These are phyloP conservation scores for Parathielavia appendiculata DNA, from an alignment of 495 filamentous ascomycete species.

Conservation along the genomic window DNA sequence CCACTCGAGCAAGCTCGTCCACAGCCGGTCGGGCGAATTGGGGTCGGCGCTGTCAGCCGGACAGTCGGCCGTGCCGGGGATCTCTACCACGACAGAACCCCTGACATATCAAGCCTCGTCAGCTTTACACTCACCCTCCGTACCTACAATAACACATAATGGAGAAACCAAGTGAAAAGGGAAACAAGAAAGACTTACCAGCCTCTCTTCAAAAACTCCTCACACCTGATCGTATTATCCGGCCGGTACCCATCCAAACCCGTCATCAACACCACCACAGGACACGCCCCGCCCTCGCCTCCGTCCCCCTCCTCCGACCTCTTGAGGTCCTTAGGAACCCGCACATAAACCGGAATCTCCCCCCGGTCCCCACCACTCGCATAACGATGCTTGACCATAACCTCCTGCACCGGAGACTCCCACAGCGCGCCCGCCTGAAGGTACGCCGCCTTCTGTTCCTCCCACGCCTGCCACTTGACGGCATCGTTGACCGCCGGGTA, in stretches of 20 bases:
- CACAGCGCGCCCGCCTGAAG: constrained; percentile 54
- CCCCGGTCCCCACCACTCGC: constrained; percentile 26
- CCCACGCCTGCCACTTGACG: constrained; percentile 59
- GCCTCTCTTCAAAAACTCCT: constrained; percentile 58
- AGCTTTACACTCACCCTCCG: neutral
- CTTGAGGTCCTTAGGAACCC: constrained; percentile 48
- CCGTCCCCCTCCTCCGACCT: neutral
- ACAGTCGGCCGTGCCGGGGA: constrained; percentile 75
- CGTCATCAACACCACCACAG: constrained; percentile 65
- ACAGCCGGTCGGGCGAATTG: constrained; percentile 49
- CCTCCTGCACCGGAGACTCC: constrained; percentile 52
- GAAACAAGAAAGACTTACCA: constrained; percentile 28
- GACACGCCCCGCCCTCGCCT: constrained; percentile 43
- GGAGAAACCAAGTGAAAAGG: neutral
- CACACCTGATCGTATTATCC: constrained; percentile 66
- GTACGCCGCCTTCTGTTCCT: constrained; percentile 61
- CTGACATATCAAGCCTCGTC: neutral
- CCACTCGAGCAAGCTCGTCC: constrained; percentile 63
- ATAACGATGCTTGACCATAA: constrained; percentile 36
- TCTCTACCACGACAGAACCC: constrained; percentile 62
- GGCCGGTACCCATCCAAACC: constrained; percentile 76
- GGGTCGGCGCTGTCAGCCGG: constrained; percentile 56
- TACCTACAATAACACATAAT: neutral
- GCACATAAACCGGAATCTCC: constrained; percentile 60
- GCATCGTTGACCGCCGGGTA: constrained; percentile 36